These are phyloP conservation scores for Rhodomyrtus psidioides DNA, from an alignment of 441 rosid species.

Conservation along the genomic window DNA sequence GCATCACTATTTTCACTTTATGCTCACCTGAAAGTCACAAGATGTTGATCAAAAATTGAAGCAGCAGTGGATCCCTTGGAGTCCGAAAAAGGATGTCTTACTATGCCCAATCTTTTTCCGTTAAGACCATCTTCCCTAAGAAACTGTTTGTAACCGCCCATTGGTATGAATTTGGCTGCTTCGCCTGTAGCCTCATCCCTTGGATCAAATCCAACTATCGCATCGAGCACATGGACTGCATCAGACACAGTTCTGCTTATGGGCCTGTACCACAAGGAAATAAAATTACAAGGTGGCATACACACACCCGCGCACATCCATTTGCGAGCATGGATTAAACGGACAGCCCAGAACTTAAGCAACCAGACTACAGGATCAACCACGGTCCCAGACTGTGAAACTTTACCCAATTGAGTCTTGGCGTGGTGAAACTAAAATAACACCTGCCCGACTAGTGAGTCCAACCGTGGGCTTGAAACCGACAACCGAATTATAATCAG, in stretches of 20 bases:
- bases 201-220: conserved; percentile 25
- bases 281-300: neutral
- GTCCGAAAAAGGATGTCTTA: conserved; percentile 14
- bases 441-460: conserved; percentile 33
- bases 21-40: conserved; percentile 7
- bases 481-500: conserved; percentile 24
- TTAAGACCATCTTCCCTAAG: conserved; percentile 18
- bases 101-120: conserved; percentile 28
- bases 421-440: conserved; percentile 15
- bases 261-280: conserved; percentile 12
- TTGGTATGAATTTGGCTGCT: conserved; percentile 22
- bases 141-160: conserved; percentile 29
- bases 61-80: conserved; percentile 7
- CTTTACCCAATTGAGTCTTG: conserved; percentile 25
- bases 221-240: conserved; percentile 26
- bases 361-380: neutral
- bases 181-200: conserved; percentile 26
- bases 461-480: conserved; percentile 30
- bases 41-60: conserved; percentile 13
- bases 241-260: conserved; percentile 28
- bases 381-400: neutral
- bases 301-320: neutral
- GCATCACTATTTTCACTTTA: neutral
- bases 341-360: neutral
- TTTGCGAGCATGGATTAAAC: neutral